These are phyloP conservation scores for Penicillium frequentans DNA, from an alignment of 2,329 filamentous ascomycete species.

Conservation along the genomic window DNA sequence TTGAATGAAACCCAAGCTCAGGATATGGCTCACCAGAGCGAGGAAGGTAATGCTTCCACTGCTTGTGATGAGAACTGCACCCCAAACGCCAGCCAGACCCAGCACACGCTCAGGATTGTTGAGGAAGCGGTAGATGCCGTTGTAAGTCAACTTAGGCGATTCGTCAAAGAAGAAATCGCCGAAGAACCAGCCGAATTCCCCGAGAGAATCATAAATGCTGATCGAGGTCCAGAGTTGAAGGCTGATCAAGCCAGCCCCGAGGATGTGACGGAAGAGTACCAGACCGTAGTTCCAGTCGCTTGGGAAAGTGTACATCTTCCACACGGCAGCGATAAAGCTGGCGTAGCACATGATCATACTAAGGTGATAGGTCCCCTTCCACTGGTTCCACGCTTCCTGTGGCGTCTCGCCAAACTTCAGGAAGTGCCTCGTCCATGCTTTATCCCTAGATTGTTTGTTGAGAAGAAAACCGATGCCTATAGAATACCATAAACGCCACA, in stretches of 20 bases:
- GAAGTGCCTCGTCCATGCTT: constrained; percentile 96
- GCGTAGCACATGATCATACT: constrained; percentile 88
- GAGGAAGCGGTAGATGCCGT: constrained; percentile 94
- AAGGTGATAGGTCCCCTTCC: constrained; percentile 94
- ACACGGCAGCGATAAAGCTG: constrained; percentile 85
- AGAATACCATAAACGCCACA: constrained; percentile 91
- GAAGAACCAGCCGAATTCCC: constrained; percentile 99
- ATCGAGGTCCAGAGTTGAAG: constrained; percentile 90
- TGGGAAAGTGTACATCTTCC: constrained; percentile 94
- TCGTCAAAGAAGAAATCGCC: constrained; percentile 98
- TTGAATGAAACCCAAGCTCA: constrained; percentile 85
- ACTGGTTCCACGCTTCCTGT: constrained; percentile 93
- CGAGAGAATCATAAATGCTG: constrained; percentile 92
- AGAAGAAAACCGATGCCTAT: constrained; percentile 84
- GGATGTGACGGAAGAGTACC: constrained; percentile 79
- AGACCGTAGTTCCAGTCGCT: constrained; percentile 84
- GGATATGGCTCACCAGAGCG: constrained; percentile 78
- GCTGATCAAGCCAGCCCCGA: constrained; percentile 76
- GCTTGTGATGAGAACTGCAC: constrained; percentile 88
- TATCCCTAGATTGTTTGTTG: constrained; percentile 80
- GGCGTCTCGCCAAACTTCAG: constrained; percentile 92
- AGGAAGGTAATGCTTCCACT: constrained; percentile 83
- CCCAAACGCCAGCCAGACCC: constrained; percentile 93
- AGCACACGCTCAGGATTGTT: constrained; percentile 97
- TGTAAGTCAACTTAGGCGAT: constrained; percentile 85